Conservation (phyloP, 345 rosid genomes). For the Raphanus sativus region DNA sequence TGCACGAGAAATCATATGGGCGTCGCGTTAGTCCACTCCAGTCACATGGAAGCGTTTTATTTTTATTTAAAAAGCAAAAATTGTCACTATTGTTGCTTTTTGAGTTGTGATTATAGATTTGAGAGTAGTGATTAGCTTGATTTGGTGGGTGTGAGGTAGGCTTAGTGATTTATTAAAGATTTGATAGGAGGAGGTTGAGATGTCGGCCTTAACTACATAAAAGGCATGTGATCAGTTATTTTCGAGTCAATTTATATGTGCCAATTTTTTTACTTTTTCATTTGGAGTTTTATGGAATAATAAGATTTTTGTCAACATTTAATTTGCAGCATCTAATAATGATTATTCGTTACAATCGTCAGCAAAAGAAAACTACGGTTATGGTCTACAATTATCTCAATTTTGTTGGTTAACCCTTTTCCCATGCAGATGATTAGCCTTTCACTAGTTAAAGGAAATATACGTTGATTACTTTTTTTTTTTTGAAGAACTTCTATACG, state of each 20-base stretch:
- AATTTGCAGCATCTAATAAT: too few relatives aligned
- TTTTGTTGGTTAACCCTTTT: background rate
- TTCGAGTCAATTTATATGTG: background rate
- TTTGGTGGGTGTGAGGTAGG: slow-evolving; percentile 24
- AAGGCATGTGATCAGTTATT: slow-evolving; percentile 18
- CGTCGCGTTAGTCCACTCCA: slow-evolving; percentile 3
- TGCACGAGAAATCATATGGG: background rate
- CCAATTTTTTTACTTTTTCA: slow-evolving; percentile 5
- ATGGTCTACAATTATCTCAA: background rate
- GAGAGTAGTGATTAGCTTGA: slow-evolving; percentile 22
- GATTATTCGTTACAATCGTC: too few relatives aligned
- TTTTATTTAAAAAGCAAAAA: background rate
- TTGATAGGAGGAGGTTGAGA: slow-evolving; percentile 8
- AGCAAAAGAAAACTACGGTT: background rate
- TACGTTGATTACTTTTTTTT: too few relatives aligned
- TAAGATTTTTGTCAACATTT: background rate
- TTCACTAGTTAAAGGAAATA: too few relatives aligned
- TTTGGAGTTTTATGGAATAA: slow-evolving; percentile 5
- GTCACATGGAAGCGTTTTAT: background rate
- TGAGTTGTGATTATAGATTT: slow-evolving; percentile 2
- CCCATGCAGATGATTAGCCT: background rate
- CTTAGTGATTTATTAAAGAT: slow-evolving; percentile 21
- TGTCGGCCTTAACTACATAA: slow-evolving; percentile 16
- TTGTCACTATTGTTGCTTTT: background rate
- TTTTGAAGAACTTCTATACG: too few relatives aligned